Evolutionary conservation across 2,329 filamentous ascomycete species (phyloP).

Genomic region (Zymoseptoria ardabiliae): DNA sequence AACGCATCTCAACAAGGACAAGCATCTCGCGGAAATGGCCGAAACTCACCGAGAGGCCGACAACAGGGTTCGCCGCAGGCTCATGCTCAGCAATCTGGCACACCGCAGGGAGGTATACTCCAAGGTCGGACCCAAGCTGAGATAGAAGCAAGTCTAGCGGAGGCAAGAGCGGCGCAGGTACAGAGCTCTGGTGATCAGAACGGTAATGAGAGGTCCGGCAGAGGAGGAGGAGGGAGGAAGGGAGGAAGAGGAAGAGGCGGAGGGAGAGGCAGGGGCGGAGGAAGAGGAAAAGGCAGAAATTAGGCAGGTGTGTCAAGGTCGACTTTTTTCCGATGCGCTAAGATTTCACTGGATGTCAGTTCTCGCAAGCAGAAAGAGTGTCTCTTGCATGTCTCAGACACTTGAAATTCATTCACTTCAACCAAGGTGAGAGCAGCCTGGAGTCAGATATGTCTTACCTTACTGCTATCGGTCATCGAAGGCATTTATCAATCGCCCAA

Average conservation of each 20-base stretch:
- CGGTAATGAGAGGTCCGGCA: neutral
- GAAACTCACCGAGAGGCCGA: neutral
- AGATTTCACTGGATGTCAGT: too few relatives aligned
- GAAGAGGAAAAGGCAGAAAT: neutral
- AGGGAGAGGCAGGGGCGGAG: neutral
- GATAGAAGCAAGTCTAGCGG: neutral
- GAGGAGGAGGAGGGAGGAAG: neutral
- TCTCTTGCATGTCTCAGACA: neutral
- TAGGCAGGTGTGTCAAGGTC: neutral
- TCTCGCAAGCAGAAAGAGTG: too few relatives aligned
- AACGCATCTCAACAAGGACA: neutral
- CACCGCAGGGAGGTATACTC: neutral
- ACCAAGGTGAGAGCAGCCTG: accelerated
- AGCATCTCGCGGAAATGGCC: neutral
- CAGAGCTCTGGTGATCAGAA: neutral
- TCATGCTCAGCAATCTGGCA: too few relatives aligned
- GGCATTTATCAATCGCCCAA: neutral
- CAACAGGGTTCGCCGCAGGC: neutral
- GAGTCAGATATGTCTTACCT: neutral
- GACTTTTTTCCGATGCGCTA: too few relatives aligned
- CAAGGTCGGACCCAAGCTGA: neutral
- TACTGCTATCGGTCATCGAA: neutral
- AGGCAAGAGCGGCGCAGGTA: neutral
- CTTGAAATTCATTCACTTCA: neutral
- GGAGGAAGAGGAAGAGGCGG: neutral